A percentile compares a stretch with the other conserved stretches of the same genome.
phyloP scores from a whole-genome alignment of 2,329 filamentous ascomycete species.

The Shiraia sp. region DNA sequence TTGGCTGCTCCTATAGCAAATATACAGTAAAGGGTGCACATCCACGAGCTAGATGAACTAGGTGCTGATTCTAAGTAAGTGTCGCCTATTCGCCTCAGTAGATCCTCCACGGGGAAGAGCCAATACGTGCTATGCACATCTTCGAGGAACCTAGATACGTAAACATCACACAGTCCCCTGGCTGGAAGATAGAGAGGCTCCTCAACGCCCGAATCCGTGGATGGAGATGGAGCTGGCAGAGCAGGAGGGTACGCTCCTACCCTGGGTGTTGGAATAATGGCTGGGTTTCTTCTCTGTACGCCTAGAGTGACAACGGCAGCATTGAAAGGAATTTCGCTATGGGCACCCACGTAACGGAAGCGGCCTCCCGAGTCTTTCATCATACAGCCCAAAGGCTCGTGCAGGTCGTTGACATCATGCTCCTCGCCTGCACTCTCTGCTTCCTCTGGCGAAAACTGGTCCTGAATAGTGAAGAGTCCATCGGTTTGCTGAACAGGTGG shows the following conservation, averaged over 20 bases:
- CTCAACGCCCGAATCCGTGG: conserved; percentile 16
- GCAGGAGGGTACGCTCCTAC: conserved; percentile 39
- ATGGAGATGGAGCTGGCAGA: conserved; percentile 22
- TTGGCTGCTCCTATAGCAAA: conserved; percentile 39
- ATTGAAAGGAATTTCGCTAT: conserved; percentile 46
- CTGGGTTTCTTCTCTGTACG: conserved; percentile 19
- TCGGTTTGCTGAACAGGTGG: conserved; percentile 28
- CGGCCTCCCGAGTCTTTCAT: conserved; percentile 42
- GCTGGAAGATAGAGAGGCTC: conserved; percentile 37
- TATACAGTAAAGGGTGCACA: conserved; percentile 43
- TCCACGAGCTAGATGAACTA: conserved; percentile 36
- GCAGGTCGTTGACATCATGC: conserved; percentile 38
- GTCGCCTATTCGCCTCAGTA: conserved; percentile 36
- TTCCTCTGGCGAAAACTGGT: conserved; percentile 29
- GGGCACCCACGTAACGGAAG: conserved; percentile 41
- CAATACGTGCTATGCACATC: conserved; percentile 44
- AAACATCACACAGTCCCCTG: conserved; percentile 33
- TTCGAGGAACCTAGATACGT: conserved; percentile 39
- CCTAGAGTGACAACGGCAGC: conserved; percentile 40
- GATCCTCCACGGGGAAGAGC: conserved; percentile 40
- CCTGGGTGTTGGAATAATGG: conserved; percentile 36
- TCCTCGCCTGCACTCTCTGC: conserved; percentile 29
- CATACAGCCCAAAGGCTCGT: conserved; percentile 43
- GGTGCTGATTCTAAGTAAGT: conserved; percentile 32
- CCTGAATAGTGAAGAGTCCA: conserved; percentile 19